Conservation (phyloP, 148 eudicot species). For the Selenicereus undatus region DNA sequence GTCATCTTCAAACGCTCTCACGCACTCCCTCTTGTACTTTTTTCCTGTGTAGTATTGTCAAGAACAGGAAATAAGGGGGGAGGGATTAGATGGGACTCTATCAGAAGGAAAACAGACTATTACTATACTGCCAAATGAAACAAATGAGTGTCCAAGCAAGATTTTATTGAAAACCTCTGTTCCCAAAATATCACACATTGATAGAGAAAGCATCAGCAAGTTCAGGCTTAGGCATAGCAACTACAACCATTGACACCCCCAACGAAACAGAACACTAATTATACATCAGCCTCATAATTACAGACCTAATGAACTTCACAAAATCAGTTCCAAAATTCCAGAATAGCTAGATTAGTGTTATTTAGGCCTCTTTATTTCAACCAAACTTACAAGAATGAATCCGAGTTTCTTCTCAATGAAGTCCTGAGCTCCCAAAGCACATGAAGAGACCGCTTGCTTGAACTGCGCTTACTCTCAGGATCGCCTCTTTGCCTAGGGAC, state of each 20-base stretch:
- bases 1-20: background rate
- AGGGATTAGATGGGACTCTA: no score
- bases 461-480: conserved; percentile 32
- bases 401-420: conserved; percentile 16
- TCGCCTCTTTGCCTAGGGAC: conserved; percentile 65
- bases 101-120: no score
- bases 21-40: no score
- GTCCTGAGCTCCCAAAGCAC: conserved; percentile 33
- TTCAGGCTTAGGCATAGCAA: background rate
- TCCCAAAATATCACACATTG: background rate
- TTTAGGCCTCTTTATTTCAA: background rate
- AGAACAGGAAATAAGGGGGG: no score
- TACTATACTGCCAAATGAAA: no score
- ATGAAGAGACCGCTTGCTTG: conserved; percentile 30
- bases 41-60: no score
- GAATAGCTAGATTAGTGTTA: background rate
- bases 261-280: background rate
- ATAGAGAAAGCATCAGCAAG: background rate
- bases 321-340: background rate
- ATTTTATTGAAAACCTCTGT: background rate
- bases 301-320: background rate
- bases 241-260: background rate
- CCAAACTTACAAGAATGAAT: background rate
- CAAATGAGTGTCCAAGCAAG: no score
- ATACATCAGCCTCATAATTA: background rate